Base-by-base conservation (phyloP, 2,329 filamentous ascomycete genomes). In the Passalora sequoiae region DNA sequence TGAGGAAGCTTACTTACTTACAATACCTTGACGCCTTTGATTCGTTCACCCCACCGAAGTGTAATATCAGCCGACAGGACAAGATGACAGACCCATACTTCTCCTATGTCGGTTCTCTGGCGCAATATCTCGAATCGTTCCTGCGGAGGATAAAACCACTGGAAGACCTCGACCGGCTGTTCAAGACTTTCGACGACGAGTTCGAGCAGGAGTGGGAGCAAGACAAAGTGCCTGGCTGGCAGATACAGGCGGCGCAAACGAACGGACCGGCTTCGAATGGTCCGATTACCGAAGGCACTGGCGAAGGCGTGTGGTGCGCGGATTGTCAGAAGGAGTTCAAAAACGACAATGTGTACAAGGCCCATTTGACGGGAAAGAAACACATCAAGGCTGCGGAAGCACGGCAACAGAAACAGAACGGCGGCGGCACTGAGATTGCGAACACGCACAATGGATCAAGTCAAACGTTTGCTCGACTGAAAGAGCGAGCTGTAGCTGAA, bases 1-100 rank as follows among this genome's bases (percentile, higher is more conserved):
- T 62, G 25, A 62, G 66, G 30, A 80, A 91, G 40, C 70, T 92
- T 30, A 84, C 81, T 12, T 98, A 98, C 61, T 73, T 97, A 37
- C 89, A 97, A 71, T 98, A 95, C 59, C 79, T 98, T 28, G 87
- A 94, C 54, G 69, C 81, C 1, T 97, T 98, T 64, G 92, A 98
- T 68, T 80, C 81, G 52, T 97, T 98, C 62, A 74, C 80, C 1
- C 76, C 82, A 0, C 85, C 85, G 3, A 75, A 82, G 37, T 78
- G 85, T 38, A 82, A 82, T 9, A 75, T 95, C 51, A 91, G 86
- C 62, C 76, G 86, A 38, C 71, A 75, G 21, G 86, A 95, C 61
- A 98, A 97, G 70, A 70, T 94, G 66, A 95, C 86, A 1, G 89
- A 97, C 56, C 80, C 84, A 56, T 98, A 97, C 66, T 94, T 97